A percentile compares a stretch with the other conserved stretches of the same genome.
These are phyloP conservation scores for Annulohypoxylon moriforme DNA, from an alignment of 495 filamentous ascomycete genomes.

Conservation along the genomic window DNA sequence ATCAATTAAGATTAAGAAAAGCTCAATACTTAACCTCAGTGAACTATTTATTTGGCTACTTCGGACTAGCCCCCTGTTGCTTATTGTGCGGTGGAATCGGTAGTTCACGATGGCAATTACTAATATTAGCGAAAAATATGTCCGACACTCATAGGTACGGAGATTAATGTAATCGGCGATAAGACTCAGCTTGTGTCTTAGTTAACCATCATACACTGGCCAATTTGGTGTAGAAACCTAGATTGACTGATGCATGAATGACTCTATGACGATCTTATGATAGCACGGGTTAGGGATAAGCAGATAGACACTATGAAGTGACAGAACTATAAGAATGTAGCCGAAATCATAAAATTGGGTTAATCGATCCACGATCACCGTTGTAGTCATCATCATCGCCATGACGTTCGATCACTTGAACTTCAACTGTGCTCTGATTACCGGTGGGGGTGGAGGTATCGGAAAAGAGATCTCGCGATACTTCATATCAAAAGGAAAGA, in stretches of 20 bases:
- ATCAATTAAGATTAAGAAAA: no score
- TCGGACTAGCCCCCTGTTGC: no score
- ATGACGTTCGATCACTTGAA: not conserved
- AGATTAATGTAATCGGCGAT: not conserved
- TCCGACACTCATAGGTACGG: not conserved
- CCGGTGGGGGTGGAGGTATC: slow-evolving; percentile 7
- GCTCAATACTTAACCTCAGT: no score
- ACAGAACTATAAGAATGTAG: not conserved
- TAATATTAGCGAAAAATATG: not conserved
- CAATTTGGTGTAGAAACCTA: not conserved
- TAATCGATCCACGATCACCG: not conserved
- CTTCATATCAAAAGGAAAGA: slow-evolving; percentile 14
- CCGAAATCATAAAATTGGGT: not conserved
- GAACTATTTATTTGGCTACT: no score
- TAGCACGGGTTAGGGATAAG: not conserved
- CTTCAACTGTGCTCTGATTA: slow-evolving; percentile 12
- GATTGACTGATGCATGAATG: not conserved
- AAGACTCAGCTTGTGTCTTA: not conserved
- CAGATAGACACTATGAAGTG: not conserved
- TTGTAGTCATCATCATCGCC: not conserved
- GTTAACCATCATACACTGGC: not conserved
- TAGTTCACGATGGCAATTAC: not conserved
- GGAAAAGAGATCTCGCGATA: slow-evolving; percentile 6
- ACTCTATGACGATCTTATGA: not conserved
- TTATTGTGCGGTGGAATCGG: not conserved